phyloP scores from a whole-genome alignment of 2,329 filamentous ascomycete species.

The Rhynchosporium graminicola region DNA sequence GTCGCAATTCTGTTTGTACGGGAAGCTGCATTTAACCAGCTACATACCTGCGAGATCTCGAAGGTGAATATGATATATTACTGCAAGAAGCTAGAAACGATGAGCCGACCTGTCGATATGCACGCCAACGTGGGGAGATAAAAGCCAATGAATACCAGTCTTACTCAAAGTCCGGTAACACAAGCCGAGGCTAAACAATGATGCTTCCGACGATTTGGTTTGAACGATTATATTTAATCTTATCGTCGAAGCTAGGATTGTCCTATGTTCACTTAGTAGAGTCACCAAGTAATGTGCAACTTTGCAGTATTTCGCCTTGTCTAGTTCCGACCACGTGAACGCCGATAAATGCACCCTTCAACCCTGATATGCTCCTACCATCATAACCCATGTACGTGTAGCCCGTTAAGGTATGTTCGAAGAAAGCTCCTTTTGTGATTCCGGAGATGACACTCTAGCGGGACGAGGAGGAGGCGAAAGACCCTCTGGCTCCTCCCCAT shows the following conservation, averaged over 20 bases:
- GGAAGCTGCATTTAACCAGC: background rate
- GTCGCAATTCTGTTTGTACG: background rate
- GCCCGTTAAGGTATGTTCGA: background rate
- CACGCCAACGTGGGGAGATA: background rate
- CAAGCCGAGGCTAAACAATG: background rate
- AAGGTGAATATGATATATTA: background rate
- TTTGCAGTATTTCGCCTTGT: background rate
- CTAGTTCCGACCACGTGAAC: background rate
- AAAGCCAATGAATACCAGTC: constrained; percentile 3
- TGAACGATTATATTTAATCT: too few relatives aligned
- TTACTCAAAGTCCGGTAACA: background rate
- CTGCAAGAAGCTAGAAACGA: constrained; percentile 8
- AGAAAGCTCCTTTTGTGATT: background rate
- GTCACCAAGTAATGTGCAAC: background rate
- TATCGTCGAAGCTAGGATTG: too few relatives aligned
- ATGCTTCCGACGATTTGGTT: too few relatives aligned
- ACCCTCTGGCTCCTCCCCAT: constrained; percentile 2
- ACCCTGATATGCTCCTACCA: background rate
- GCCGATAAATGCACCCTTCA: background rate
- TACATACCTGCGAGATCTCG: background rate
- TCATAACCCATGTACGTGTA: background rate
- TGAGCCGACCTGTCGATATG: background rate
- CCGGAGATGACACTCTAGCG: background rate
- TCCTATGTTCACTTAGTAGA: too few relatives aligned
- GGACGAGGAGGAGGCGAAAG: background rate